phyloP scores from a whole-genome alignment of 1,139 yeast genomes.

The Yamadazyma aaseri region DNA sequence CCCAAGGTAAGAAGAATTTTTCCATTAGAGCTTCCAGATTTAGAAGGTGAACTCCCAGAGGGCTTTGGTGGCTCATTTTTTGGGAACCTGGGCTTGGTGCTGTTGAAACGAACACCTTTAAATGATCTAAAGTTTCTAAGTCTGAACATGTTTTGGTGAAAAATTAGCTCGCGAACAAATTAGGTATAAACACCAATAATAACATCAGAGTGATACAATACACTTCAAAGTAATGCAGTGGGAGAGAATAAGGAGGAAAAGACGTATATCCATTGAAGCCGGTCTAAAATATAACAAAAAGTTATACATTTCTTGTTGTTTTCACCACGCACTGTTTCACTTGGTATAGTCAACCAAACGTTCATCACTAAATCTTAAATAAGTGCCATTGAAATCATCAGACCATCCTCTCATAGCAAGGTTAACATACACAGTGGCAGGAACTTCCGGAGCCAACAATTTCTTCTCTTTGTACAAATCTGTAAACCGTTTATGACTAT shows the following conservation, averaged over 20 bases:
- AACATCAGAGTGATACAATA: too few species aligned
- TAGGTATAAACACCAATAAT: too few species aligned
- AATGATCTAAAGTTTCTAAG: constrained; percentile 1
- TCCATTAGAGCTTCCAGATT: constrained; percentile 17
- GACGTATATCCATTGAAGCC: too few species aligned
- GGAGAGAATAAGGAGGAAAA: too few species aligned
- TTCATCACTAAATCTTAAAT: constrained; percentile 59
- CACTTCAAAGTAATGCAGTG: too few species aligned
- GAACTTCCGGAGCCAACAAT: constrained; percentile 64
- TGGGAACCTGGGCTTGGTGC: constrained; percentile 8
- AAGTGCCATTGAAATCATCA: constrained; percentile 56
- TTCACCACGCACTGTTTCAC: not conserved
- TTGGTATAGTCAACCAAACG: constrained; percentile 15
- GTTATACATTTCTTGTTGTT: too few species aligned
- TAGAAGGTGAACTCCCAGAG: constrained; percentile 6
- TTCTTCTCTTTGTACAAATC: constrained; percentile 55
- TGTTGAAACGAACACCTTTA: constrained; percentile 2
- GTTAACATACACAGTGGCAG: constrained; percentile 67
- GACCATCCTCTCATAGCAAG: constrained; percentile 61
- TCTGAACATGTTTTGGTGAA: constrained; percentile 1
- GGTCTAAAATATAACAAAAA: too few species aligned
- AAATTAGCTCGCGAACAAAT: too few species aligned
- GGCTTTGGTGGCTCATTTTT: constrained; percentile 11
- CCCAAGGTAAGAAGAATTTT: constrained; percentile 33
- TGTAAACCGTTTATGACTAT: constrained; percentile 55